Percentiles rank a stretch among this genome's conserved stretches.
Evolutionary conservation across 148 eudicot genomes (phyloP).

Genomic region (Cornus suecica): DNA sequence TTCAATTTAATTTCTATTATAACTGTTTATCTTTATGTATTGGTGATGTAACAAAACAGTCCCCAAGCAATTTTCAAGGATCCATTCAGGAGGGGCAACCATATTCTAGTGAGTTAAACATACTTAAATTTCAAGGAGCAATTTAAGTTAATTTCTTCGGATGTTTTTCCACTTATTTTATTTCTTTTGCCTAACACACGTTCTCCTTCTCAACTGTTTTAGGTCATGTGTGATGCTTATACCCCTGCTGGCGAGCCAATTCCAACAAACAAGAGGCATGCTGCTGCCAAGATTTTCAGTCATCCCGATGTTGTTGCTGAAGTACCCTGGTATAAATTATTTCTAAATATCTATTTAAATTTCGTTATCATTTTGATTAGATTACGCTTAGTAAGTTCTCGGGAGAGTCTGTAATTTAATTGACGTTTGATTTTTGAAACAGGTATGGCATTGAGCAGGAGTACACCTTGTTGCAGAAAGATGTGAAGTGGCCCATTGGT

Average conservation of each 20-base stretch:
- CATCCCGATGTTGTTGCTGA: conserved; percentile 41
- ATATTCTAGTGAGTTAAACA: conserved; percentile 26
- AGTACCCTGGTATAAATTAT: conserved; percentile 37
- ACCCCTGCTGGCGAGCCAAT: conserved; percentile 51
- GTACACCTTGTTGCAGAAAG: conserved; percentile 49
- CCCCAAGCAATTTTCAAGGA: conserved; percentile 48
- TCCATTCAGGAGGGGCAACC: conserved; percentile 47
- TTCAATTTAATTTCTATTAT: not conserved
- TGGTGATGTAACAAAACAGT: conserved; percentile 13
- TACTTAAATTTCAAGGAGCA: too few relatives aligned
- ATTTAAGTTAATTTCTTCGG: not conserved
- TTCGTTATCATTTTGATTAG: not conserved
- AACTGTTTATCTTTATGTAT: not conserved
- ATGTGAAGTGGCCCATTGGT: conserved; percentile 48
- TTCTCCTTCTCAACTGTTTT: not conserved
- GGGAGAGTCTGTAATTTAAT: not conserved
- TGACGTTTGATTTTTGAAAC: not conserved
- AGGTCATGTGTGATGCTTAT: conserved; percentile 55
- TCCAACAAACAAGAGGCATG: conserved; percentile 47
- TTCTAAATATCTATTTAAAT: not conserved
- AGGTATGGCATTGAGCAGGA: conserved; percentile 58
- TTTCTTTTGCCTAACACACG: not conserved
- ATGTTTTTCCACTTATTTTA: too few relatives aligned
- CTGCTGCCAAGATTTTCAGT: conserved; percentile 46
- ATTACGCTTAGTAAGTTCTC: not conserved